Conservation (phyloP, 306 rosid species). For the Datisca glomerata region DNA sequence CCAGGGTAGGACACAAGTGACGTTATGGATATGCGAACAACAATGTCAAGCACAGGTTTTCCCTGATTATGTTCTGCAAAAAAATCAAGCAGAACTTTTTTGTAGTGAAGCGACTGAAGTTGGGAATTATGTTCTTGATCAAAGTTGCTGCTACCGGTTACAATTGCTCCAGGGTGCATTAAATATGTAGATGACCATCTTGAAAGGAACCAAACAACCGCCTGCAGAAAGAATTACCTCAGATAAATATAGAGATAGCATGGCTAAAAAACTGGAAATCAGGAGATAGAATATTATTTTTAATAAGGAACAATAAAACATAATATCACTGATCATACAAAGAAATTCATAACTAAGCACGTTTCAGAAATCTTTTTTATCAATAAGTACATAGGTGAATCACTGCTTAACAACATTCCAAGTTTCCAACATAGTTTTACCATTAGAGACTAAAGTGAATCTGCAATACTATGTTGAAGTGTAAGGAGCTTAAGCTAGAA, state of each 20-base stretch:
- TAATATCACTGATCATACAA: no score
- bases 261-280: no score
- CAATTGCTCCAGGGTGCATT: constrained; percentile 57
- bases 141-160: constrained; percentile 3
- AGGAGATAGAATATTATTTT: no score
- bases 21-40: constrained; percentile 61
- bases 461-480: no score
- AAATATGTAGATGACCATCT: constrained; percentile 90
- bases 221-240: constrained; percentile 24
- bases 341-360: no score
- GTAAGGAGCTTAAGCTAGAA: no score
- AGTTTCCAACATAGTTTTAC: no score
- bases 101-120: constrained; percentile 28
- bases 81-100: constrained; percentile 42
- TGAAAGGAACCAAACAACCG: constrained; percentile 91
- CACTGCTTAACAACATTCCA: no score
- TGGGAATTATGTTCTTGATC: constrained; percentile 22
- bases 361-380: no score
- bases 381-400: no score
- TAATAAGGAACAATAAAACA: no score
- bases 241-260: neutral
- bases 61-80: constrained; percentile 86
- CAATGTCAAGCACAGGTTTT: constrained; percentile 68
- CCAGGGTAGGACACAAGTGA: constrained; percentile 74
- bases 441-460: no score